Evolutionary conservation across 495 filamentous ascomycete genomes (phyloP).

Genomic region (Saxophila tyrrhenica): DNA sequence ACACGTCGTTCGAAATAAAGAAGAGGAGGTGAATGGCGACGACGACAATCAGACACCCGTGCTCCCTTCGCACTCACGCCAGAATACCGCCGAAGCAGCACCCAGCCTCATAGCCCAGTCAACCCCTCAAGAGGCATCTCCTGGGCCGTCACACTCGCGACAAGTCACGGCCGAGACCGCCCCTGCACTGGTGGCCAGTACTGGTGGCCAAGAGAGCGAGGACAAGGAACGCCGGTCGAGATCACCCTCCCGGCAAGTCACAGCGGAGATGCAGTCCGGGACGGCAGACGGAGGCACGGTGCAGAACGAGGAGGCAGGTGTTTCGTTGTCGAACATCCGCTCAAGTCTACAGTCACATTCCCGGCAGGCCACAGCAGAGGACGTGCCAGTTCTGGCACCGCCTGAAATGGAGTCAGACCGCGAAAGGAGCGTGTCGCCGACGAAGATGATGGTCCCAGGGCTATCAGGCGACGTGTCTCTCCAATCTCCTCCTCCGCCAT

Average conservation of each 20-base stretch:
- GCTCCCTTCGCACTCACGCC: background rate
- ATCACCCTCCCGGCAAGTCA: background rate
- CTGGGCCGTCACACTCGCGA: background rate
- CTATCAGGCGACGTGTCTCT: background rate
- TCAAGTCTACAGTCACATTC: background rate
- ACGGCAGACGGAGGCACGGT: background rate
- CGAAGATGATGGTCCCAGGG: background rate
- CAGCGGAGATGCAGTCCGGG: background rate
- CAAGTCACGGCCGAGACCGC: background rate
- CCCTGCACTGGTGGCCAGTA: background rate
- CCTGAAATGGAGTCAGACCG: background rate
- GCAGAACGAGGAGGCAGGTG: background rate
- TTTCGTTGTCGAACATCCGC: background rate
- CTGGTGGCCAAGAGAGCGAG: background rate
- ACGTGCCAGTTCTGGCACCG: background rate
- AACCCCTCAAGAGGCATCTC: background rate
- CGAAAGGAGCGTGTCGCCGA: conserved; percentile 1
- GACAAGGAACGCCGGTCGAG: background rate
- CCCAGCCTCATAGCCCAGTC: background rate
- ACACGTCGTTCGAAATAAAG: background rate
- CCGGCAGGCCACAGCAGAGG: background rate
- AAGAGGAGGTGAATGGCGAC: background rate
- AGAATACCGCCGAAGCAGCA: background rate
- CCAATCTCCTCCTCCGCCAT: background rate
- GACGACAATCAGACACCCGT: background rate